Evolutionary conservation across 2,329 filamentous ascomycete genomes (phyloP), one percentile per base, ranked within the genome.

Genomic region (Diaporthe ilicicola): DNA sequence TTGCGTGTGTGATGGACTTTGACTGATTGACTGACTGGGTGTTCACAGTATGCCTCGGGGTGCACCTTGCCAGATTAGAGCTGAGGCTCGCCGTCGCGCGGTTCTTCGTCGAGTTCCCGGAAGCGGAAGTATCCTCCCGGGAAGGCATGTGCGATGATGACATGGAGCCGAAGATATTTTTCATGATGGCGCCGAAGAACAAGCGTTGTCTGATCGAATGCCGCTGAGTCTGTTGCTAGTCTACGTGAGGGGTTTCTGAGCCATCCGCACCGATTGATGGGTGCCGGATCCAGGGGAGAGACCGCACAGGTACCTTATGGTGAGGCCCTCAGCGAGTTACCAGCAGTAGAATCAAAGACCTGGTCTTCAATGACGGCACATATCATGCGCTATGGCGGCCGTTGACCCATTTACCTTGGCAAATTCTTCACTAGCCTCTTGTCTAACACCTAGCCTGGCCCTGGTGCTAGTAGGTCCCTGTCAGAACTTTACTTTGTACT

Each of bases 21-120:
- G 17, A 24, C 22, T 12, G 0, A 32, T 22, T 37, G 10, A 6
- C 22, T 56, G 54, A 27, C 85, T 86, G 2, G 83, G 80, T 13
- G 85, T 22, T 22, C 13, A 65, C 34, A 80, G 78, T 76, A 6
- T 90, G 88, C 72, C 78, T 90, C 17, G 88, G 88, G 2, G 78
- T 88, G 22, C 85, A 89, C 70, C 81, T 90, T 12, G 88, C 88
- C 0, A 80, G 81, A 17, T 85, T 88, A 77, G 87, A 89, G 73
- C 75, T 89, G 34, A 79, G 86, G 5, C 81, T 87, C 53, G 85
- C 82, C 0, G 79, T 81, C 2, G 84, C 86, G 0, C 79, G 82
- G 10, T 86, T 90, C 77, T 88, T 89, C 77, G 75, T 71, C 7
- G 53, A 72, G 12, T 80, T 79, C 34, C 78, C 78, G 0, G 73